Evolutionary conservation across 2,329 filamentous ascomycete species (phyloP).

Genomic region (Paracoccidioides brasiliensis): DNA sequence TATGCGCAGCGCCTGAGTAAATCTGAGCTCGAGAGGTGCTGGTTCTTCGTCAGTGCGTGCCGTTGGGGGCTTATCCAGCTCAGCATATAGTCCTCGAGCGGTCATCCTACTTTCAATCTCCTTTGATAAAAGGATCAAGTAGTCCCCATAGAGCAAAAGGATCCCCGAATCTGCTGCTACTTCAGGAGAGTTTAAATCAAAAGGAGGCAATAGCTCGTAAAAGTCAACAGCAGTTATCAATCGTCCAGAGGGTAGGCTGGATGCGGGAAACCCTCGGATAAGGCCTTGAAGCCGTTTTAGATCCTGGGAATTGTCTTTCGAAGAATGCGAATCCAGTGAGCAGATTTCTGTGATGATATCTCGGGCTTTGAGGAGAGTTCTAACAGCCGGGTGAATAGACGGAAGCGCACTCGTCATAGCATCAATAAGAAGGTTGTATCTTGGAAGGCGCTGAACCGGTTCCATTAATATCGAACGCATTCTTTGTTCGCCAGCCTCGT

Average conservation of each 20-base stretch:
- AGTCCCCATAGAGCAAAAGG: constrained; percentile 74
- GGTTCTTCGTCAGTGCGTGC: not conserved
- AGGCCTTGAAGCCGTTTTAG: constrained; percentile 62
- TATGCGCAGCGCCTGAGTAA: constrained; percentile 59
- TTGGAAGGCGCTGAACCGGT: constrained; percentile 82
- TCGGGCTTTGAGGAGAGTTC: constrained; percentile 70
- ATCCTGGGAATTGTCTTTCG: constrained; percentile 57
- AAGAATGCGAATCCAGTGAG: constrained; percentile 63
- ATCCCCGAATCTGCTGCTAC: constrained; percentile 46
- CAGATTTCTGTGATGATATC: constrained; percentile 96
- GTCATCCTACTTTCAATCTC: constrained; percentile 48
- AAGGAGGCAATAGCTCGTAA: constrained; percentile 62
- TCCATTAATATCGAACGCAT: constrained; percentile 89
- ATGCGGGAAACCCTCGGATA: constrained; percentile 62
- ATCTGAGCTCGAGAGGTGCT: constrained; percentile 53
- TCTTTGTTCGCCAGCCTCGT: constrained; percentile 76
- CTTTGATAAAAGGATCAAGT: constrained; percentile 64
- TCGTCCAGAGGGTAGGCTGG: constrained; percentile 60
- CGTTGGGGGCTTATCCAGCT: constrained; percentile 65
- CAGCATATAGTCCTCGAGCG: constrained; percentile 65
- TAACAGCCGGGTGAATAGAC: constrained; percentile 70
- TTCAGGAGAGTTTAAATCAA: constrained; percentile 35
- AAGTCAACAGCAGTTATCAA: constrained; percentile 73
- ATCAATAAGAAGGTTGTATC: constrained; percentile 93
- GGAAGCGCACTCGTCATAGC: constrained; percentile 82